Evolutionary conservation across 2,329 filamentous ascomycete species (phyloP), one percentile per base, ranked within the genome.

Genomic region (Plectosphaerella cucumerina): DNA sequence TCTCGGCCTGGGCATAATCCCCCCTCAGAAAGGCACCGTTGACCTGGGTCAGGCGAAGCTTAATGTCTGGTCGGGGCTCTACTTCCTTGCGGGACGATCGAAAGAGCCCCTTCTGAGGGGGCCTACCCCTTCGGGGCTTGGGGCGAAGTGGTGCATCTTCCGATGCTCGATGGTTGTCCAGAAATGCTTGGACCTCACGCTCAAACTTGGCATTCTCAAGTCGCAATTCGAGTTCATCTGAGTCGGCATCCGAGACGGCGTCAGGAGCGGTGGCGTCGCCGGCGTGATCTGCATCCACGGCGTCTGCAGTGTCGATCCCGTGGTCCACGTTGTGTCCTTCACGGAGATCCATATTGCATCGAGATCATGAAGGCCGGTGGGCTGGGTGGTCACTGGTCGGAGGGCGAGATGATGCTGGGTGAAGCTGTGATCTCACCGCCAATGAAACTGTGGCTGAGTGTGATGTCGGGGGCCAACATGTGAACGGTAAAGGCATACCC

Each of bases 11-110:
- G 5, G 81, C 75, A 55, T 85, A 84, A 18, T 85, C 75, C 22
- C 78, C 74, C 10, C 78, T 73, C 52, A 90, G 74, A 61, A 85
- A 91, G 5, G 84, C 81, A 53, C 85, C 76, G 52, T 84, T 88
- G 3, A 89, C 88, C 60, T 80, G 75, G 44, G 80, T 77, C 46
- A 91, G 75, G 41, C 85, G 74, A 39, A 80, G 74, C 60, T 86
- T 89, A 65, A 91, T 89, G 58, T 90, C 85, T 39, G 78, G 82
- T 43, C 85, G 81, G 15, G 85, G 86, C 62, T 89, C 86, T 9
- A 81, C 84, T 21, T 82, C 78, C 62, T 84, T 82, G 17, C 80
- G 72, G 22, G 78, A 78, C 6, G 78, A 78, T 14, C 72, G 65
- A 21, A 23, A 53, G 35, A 44, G 64, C 52, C 23, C 70, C 61